Evolutionary conservation across 2,329 filamentous ascomycete species (phyloP).

Genomic region (Apiospora aurea): DNA sequence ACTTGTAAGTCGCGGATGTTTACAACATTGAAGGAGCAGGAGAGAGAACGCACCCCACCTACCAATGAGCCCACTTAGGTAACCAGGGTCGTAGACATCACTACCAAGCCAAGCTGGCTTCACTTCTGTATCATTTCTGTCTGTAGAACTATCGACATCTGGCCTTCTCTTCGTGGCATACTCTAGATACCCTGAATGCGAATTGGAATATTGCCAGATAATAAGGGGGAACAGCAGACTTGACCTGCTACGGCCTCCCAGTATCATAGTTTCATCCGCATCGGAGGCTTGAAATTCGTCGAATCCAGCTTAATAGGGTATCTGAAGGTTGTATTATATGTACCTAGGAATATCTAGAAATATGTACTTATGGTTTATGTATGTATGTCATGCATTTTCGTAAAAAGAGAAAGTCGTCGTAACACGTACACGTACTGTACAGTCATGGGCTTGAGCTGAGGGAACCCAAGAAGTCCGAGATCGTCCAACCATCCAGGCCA

Average conservation of each 20-base stretch:
- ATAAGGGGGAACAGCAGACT: background rate
- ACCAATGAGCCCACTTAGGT: background rate
- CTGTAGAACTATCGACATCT: background rate
- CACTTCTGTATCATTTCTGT: background rate
- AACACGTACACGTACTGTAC: conserved; percentile 11
- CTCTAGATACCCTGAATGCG: background rate
- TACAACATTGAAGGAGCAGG: background rate
- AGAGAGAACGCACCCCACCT: background rate
- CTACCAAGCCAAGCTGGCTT: background rate
- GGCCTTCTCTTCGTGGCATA: background rate
- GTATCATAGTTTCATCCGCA: background rate
- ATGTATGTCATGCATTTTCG: background rate
- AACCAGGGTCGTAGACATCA: background rate
- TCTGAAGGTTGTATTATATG: conserved; percentile 2
- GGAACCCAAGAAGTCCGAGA: background rate
- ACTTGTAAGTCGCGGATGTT: background rate
- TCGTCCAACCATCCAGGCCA: background rate
- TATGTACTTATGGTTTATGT: conserved; percentile 11
- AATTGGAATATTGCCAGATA: background rate
- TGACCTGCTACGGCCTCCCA: background rate
- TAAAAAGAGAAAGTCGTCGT: background rate
- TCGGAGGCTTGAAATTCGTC: background rate
- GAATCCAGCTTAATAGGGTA: background rate
- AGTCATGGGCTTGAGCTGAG: background rate
- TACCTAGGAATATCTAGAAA: conserved; percentile 4